Conservation (phyloP, 176 grass and related monocot species). For the Oryza glumipatula region DNA sequence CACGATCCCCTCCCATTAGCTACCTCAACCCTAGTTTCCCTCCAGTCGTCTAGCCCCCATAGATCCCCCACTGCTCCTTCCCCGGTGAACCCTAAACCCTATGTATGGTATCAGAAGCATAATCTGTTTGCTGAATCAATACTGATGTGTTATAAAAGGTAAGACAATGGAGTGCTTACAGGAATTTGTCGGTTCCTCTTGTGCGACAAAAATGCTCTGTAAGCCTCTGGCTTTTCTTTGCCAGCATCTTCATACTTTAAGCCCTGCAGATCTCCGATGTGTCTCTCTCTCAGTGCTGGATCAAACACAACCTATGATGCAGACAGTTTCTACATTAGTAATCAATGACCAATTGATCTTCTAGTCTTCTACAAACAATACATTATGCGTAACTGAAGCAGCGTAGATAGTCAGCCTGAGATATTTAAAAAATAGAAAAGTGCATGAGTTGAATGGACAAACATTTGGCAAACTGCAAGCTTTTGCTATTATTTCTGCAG, state of each 20-base stretch:
- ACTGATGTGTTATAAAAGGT: conserved; percentile 1
- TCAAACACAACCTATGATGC: conserved; percentile 62
- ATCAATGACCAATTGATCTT: conserved; percentile 1
- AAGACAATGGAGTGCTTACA: conserved; percentile 45
- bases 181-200: conserved; percentile 83
- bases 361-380: conserved; percentile 6
- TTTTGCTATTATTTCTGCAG: conserved; percentile 73
- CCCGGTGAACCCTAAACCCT: background rate
- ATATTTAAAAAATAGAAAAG: conserved; percentile 17
- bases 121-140: conserved; percentile 13
- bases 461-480: conserved; percentile 75
- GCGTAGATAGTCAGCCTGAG: background rate
- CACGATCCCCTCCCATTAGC: too few relatives aligned
- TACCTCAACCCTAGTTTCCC: too few relatives aligned
- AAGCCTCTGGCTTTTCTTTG: conserved; percentile 65
- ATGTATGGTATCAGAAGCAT: conserved; percentile 3
- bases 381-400: background rate
- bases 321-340: conserved; percentile 6
- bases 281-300: conserved; percentile 69
- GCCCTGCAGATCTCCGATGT: conserved; percentile 87
- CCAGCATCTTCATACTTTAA: conserved; percentile 64
- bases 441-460: conserved; percentile 1
- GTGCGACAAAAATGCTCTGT: conserved; percentile 64
- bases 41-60: too few relatives aligned
- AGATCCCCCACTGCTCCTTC: too few relatives aligned